A percentile compares a stretch with the other conserved stretches of the same genome.
These are phyloP conservation scores for Persicaria tinctoria DNA, from an alignment of 148 eudicot genomes.

Conservation along the genomic window DNA sequence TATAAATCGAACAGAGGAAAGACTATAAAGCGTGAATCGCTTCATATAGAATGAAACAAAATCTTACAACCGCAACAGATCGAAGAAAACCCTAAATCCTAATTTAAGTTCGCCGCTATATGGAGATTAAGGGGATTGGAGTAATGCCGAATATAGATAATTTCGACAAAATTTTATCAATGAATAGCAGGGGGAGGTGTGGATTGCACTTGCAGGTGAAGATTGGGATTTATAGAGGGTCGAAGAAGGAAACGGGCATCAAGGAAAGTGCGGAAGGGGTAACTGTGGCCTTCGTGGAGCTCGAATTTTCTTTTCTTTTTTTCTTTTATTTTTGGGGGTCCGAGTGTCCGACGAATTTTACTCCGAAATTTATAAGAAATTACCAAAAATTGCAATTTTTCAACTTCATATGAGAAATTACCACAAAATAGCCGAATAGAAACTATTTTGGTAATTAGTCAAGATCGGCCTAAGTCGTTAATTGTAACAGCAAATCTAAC, in stretches of 20 bases:
- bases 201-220: constrained; percentile 1
- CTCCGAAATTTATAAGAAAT: too few relatives aligned
- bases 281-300: constrained; percentile 8
- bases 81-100: constrained; percentile 14
- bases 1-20: neutral
- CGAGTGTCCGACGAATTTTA: too few relatives aligned
- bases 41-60: neutral
- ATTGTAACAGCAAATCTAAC: too few relatives aligned
- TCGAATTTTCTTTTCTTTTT: neutral
- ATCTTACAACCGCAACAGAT: neutral
- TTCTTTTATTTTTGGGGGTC: neutral
- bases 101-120: neutral
- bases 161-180: neutral
- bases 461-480: too few relatives aligned
- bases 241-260: neutral
- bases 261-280: constrained; percentile 2
- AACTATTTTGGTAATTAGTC: too few relatives aligned
- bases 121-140: constrained; percentile 5
- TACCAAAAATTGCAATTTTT: too few relatives aligned
- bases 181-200: neutral
- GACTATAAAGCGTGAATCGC: neutral
- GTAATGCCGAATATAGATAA: neutral
- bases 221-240: constrained; percentile 6
- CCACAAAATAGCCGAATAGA: too few relatives aligned
- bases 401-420: too few relatives aligned